Evolutionary conservation across 345 rosid genomes (phyloP), one percentile per base, ranked within the genome.

Genomic region (Raphanus raphanistrum): DNA sequence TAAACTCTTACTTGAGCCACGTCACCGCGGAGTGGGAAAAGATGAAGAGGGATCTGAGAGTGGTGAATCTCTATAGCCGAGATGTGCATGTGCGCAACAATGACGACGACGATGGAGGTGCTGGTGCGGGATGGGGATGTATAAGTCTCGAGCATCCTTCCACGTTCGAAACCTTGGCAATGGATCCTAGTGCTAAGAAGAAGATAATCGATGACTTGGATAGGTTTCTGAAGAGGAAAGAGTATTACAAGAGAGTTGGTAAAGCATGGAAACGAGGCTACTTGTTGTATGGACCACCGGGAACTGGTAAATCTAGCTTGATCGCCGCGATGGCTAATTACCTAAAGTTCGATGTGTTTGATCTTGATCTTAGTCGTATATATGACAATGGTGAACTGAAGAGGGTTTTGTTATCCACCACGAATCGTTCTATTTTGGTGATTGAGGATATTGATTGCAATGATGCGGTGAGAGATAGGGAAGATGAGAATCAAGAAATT

Each of bases 231-330:
- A 80, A 65, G 73, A 84, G 90, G 3, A 89, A 35, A 33, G 90
- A 86, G 27, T 85, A 72, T 35, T 87, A 85, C 4, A 85, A 73
- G 71, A 84, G 66, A 79, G 89, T 84, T 5, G 90, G 90, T 5
- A 82, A 79, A 69, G 83, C 90, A 45, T 89, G 92, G 90, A 88
- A 87, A 74, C 79, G 90, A 9, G 92, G 88, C 12, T 88, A 84
- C 33, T 79, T 88, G 66, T 66, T 85, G 43, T 83, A 80, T 66
- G 92, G 90, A 4, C 87, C 54, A 12, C 54, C 16, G 13, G 54
- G 54, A 2, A 88, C 90, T 3, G 90, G 90, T 16, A 87, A 87
- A 81, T 87, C 90, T 0, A 88, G 88, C 5, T 79, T 87, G 83
- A 71, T 86, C 70, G 90, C 92, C 2, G 92, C 89, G 0, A 86